Evolutionary conservation across 345 rosid genomes (phyloP).

Genomic region (Syzygium grande): DNA sequence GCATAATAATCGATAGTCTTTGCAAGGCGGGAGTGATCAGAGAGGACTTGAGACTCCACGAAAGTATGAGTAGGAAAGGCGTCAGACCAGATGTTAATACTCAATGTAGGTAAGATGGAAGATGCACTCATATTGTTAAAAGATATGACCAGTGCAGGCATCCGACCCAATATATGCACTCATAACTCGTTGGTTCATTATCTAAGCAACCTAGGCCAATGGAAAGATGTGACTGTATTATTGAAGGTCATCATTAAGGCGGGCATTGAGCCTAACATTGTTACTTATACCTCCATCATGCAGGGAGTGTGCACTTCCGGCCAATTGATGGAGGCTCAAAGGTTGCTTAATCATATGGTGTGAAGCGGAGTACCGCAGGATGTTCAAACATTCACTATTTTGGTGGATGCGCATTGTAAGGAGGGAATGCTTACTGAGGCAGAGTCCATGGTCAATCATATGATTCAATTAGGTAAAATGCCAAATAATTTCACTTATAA

Average conservation of each 20-base stretch:
- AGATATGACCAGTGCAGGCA: background rate
- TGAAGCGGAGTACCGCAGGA: background rate
- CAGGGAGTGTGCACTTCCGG: slow-evolving; percentile 11
- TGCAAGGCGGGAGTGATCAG: background rate
- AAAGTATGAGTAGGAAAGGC: rapidly evolving
- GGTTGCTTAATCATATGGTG: background rate
- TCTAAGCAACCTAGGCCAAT: too few species aligned
- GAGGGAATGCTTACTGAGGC: background rate
- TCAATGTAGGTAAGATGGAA: background rate
- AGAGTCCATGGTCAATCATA: background rate
- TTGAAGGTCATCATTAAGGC: too few species aligned
- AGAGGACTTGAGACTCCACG: background rate
- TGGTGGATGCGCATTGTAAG: background rate
- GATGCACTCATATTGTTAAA: background rate
- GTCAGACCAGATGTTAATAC: rapidly evolving
- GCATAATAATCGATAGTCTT: rapidly evolving
- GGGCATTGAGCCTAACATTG: background rate
- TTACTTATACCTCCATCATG: slow-evolving; percentile 7
- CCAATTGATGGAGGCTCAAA: slow-evolving; percentile 13
- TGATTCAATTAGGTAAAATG: background rate
- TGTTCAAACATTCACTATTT: background rate
- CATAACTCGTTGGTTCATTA: too few species aligned
- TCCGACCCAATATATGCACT: too few species aligned
- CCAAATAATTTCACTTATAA: background rate
- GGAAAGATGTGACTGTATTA: too few species aligned